Evolutionary conservation across 2,329 filamentous ascomycete genomes (phyloP), one percentile per base, ranked within the genome.

Genomic region (Raffaelea ambrosiae): DNA sequence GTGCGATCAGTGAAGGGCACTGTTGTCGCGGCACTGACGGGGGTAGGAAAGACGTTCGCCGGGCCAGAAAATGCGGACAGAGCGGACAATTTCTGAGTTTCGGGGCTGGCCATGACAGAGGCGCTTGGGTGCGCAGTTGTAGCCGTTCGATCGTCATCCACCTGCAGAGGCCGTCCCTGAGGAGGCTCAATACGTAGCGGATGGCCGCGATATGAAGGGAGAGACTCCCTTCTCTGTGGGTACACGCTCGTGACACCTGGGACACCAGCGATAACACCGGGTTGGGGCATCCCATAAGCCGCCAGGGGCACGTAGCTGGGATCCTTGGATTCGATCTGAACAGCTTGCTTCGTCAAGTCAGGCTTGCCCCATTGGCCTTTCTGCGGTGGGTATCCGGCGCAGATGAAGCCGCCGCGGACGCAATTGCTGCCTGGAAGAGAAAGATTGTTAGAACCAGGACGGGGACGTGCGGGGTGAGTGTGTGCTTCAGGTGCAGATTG

Each of bases 311-410:
- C 67, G 56, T 83, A 83, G 49, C 66, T 77, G 0, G 77, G 76
- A 54, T 90, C 87, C 66, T 94, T 95, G 19, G 88, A 90, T 66
- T 94, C 87, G 44, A 95, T 75, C 51, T 84, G 86, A 55, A 90
- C 78, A 44, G 74, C 68, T 56, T 82, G 78, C 56, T 85, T 81
- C 59, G 69, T 81, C 51, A 49, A 16, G 85, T 88, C 83, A 29
- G 84, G 81, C 66, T 91, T 94, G 54, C 84, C 80, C 83, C 86
- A 93, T 45, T 79, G 74, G 39, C 83, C 81, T 58, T 88, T 79
- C 56, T 86, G 83, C 47, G 86, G 86, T 60, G 86, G 86, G 66
- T 98, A 98, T 45, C 93, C 93, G 57, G 88, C 85, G 63, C 93
- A 98, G 31, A 87, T 72, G 63, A 97, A 97, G 16, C 87, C 88